These are phyloP conservation scores for Fraxinus xanthoxyloides DNA, from an alignment of 305 asterid species.

Conservation along the genomic window DNA sequence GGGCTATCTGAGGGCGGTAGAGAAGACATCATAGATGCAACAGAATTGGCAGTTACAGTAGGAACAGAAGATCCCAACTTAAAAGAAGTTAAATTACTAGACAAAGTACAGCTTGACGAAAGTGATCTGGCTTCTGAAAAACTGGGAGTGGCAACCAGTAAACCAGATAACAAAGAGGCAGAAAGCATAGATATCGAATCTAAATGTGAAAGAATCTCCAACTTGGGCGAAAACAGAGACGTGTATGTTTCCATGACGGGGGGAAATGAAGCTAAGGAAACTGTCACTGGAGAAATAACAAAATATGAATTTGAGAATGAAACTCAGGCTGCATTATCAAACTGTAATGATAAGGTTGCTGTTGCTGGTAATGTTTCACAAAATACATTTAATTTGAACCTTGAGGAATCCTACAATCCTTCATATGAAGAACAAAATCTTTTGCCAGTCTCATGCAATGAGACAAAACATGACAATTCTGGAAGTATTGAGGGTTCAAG, in stretches of 20 bases:
- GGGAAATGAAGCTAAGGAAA: neutral
- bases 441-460: neutral
- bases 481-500: neutral
- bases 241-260: neutral
- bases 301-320: neutral
- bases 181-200: neutral
- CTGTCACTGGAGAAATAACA: neutral
- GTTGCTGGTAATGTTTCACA: neutral
- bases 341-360: neutral
- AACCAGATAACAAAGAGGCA: neutral
- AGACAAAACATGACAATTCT: neutral
- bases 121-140: neutral
- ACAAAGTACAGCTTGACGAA: neutral
- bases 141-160: neutral
- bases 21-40: neutral
- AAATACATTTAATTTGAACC: neutral
- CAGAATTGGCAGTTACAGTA: neutral
- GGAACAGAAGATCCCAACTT: conserved; percentile 4
- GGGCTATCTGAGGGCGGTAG: neutral
- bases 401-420: neutral
- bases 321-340: neutral
- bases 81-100: neutral
- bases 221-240: neutral
- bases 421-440: neutral
- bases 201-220: neutral